Percentiles rank a stretch among this genome's conserved stretches.
These are phyloP conservation scores for Picea sitchensis DNA, from an alignment of 75 land plant species.

Conservation along the genomic window DNA sequence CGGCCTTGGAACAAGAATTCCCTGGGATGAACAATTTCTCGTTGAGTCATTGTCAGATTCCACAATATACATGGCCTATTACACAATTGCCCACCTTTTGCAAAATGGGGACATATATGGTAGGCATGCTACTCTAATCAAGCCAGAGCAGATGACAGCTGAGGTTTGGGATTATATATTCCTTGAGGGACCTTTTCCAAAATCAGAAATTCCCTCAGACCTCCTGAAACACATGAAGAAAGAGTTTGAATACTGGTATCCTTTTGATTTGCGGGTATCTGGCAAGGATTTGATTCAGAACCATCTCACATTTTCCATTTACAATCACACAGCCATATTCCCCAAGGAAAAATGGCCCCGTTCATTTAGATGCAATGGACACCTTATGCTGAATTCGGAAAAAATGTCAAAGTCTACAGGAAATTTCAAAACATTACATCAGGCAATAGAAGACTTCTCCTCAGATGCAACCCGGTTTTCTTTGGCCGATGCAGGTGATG, in stretches of 20 bases:
- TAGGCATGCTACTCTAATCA: slow-evolving; percentile 15
- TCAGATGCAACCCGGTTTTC: slow-evolving; percentile 90
- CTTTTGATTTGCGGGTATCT: slow-evolving; percentile 86
- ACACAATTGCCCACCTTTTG: slow-evolving; percentile 77
- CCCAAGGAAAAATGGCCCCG: slow-evolving; percentile 75
- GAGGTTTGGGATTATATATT: slow-evolving; percentile 87
- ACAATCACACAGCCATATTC: slow-evolving; percentile 85
- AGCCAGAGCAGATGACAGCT: slow-evolving; percentile 75
- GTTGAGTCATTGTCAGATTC: slow-evolving; percentile 92
- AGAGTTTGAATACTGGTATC: slow-evolving; percentile 92
- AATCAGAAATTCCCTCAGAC: slow-evolving; percentile 40
- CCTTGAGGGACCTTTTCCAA: slow-evolving; percentile 48
- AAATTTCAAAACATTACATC: slow-evolving; percentile 68
- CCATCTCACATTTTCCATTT: slow-evolving; percentile 84
- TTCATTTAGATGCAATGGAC: slow-evolving; percentile 84
- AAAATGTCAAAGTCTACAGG: slow-evolving; percentile 98
- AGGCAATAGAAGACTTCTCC: slow-evolving; percentile 76
- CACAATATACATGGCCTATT: slow-evolving; percentile 93
- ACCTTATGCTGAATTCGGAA: slow-evolving; percentile 82
- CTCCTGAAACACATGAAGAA: slow-evolving; percentile 64
- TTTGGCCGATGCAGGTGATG: slow-evolving; percentile 85
- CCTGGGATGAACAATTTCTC: slow-evolving; percentile 88
- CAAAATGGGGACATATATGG: slow-evolving; percentile 81
- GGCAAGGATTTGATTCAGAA: slow-evolving; percentile 93
- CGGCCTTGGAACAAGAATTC: slow-evolving; percentile 84